Conservation (phyloP, 202 grass and related monocot genomes). For the Dendrocalamus latiflorus region DNA sequence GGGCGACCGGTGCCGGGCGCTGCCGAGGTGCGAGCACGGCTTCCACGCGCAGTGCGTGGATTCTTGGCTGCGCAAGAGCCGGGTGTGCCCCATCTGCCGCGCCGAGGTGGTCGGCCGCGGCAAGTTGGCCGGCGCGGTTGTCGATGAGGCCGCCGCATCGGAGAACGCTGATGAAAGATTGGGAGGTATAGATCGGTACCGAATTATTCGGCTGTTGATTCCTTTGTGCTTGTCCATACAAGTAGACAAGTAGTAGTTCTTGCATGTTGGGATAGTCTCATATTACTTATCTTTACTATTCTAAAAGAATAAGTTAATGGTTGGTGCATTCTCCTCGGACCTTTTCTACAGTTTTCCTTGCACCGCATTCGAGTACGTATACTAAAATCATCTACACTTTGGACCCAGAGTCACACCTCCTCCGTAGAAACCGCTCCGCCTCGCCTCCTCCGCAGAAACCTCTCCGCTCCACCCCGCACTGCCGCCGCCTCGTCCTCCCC, state of each 20-base stretch:
- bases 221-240: not conserved
- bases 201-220: not conserved
- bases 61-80: conserved; percentile 56
- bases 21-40: conserved; percentile 59
- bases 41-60: conserved; percentile 79
- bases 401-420: too few relatives aligned
- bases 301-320: too few relatives aligned
- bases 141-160: not conserved
- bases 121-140: not conserved
- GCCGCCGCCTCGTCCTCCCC: too few relatives aligned
- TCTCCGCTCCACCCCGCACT: too few relatives aligned
- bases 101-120: conserved; percentile 26
- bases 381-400: too few relatives aligned
- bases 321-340: too few relatives aligned
- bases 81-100: conserved; percentile 59
- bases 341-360: too few relatives aligned
- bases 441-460: too few relatives aligned
- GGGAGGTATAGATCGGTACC: conserved; percentile 17
- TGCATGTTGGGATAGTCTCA: not conserved
- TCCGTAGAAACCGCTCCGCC: too few relatives aligned
- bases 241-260: not conserved
- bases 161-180: not conserved
- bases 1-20: conserved; percentile 56
- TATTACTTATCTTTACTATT: too few relatives aligned
- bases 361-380: too few relatives aligned